Evolutionary conservation across 345 rosid species (phyloP), one percentile per base, ranked within the genome.

Genomic region (Dipteronia sinensis): DNA sequence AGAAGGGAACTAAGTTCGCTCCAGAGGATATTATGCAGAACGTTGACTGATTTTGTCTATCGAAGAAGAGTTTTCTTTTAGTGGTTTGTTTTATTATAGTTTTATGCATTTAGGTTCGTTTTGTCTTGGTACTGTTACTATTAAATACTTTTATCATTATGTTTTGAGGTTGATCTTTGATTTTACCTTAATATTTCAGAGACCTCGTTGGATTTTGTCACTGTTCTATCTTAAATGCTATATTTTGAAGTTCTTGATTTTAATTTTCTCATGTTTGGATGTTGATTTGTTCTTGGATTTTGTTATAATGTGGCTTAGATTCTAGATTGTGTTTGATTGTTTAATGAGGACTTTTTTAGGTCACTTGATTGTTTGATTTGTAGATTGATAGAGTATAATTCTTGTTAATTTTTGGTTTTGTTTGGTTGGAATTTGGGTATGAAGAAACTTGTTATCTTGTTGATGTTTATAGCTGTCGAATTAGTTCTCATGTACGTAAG

Each of bases 11-110:
- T 4, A 90, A 92, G 87, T 90, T 90, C 72, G 85, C 92, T 0
- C 82, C 94, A 0, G 97, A 92, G 77, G 97, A 90, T 85, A 81
- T 92, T 56, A 92, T 92, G 97, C 97, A 92, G 86, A 88, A 58
- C 77, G 89, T 92, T 10, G 97, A 92, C 73, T 88, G 76, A 83
- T 22, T 23, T 2, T 74, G 61, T n/a, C 19, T 66, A 1, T 15
- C 9, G 44, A 67, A 10, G 15, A 44, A 53, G 80, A 55, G 22
- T 59, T 55, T 66, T 13, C 17, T 34, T 67, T 31, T 29, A 34
- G 64, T 12, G 53, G 55, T 53, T 75, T 75, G 29, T 15, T 29
- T 49, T 1, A 65, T 29, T 12, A 17, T 65, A 65, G 78, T 29
- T 65, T 66, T 49, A 75, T 65, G 78, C 2, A 7, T 31, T 75